Percentiles rank a stretch among this genome's conserved stretches.
phyloP scores from a whole-genome alignment of 371 early-diverging fungal genomes.

The Mucor piriformis region DNA sequence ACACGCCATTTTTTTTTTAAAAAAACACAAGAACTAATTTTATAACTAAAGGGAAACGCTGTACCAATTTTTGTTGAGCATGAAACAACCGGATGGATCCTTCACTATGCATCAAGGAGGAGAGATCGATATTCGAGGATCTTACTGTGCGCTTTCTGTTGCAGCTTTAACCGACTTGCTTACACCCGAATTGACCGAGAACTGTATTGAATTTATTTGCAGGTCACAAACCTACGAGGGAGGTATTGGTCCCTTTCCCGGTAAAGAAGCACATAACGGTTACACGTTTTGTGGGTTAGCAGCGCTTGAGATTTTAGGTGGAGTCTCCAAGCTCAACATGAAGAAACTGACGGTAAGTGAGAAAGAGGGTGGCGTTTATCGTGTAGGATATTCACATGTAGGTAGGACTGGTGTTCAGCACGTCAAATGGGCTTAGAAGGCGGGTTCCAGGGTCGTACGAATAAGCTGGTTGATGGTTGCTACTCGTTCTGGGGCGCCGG shows the following conservation, averaged over 20 bases:
- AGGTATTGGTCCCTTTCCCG: conserved; percentile 88
- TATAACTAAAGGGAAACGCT: conserved; percentile 52
- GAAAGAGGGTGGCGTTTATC: background rate
- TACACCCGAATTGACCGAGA: conserved; percentile 75
- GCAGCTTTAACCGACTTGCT: conserved; percentile 80
- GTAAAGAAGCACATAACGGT: conserved; percentile 96
- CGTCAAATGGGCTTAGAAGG: conserved; percentile 92
- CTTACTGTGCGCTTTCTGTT: conserved; percentile 88
- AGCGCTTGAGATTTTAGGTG: conserved; percentile 79
- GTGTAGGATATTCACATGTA: background rate
- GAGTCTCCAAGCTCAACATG: conserved; percentile 62
- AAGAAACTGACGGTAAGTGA: conserved; percentile 43
- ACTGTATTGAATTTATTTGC: conserved; percentile 75
- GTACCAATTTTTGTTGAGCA: conserved; percentile 72
- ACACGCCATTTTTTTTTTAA: background rate
- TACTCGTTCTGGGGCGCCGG: conserved; percentile 98
- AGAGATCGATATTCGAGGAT: conserved; percentile 92
- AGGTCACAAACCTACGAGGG: conserved; percentile 93
- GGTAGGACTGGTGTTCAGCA: conserved; percentile 66
- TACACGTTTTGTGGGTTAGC: conserved; percentile 96
- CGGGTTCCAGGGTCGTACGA: conserved; percentile 95
- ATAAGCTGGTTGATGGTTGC: conserved; percentile 98
- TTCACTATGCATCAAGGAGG: conserved; percentile 92
- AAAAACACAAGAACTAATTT: background rate
- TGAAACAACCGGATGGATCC: conserved; percentile 91